These are phyloP conservation scores for Blastobotrys attinorum DNA, from an alignment of 805 yeast genomes.

Conservation along the genomic window DNA sequence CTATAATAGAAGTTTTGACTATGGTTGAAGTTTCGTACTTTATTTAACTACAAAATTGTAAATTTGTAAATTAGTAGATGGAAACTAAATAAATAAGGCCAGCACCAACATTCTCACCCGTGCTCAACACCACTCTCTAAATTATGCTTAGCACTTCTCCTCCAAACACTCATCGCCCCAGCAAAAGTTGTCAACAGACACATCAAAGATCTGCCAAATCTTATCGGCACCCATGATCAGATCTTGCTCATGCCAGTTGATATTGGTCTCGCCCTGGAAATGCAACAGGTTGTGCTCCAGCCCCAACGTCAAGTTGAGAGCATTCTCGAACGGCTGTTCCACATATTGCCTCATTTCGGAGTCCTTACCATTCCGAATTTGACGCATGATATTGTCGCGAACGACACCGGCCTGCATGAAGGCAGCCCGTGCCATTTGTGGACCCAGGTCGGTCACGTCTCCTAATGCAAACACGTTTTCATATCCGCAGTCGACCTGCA, in stretches of 20 bases:
- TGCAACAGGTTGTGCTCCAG: constrained; percentile 3
- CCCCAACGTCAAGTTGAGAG: constrained; percentile 8
- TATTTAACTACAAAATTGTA: too few species aligned
- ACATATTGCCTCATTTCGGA: constrained; percentile 2
- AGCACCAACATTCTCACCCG: too few species aligned
- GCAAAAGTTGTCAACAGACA: not conserved
- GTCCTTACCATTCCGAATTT: not conserved
- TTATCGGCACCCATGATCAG: not conserved
- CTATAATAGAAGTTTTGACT: too few species aligned
- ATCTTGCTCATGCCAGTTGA: not conserved
- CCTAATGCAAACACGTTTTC: constrained; percentile 8
- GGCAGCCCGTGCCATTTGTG: constrained; percentile 13
- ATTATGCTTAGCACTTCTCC: too few species aligned
- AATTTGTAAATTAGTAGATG: too few species aligned
- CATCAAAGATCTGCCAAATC: not conserved
- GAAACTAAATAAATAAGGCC: too few species aligned
- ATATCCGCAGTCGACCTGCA: not conserved
- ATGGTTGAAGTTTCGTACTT: too few species aligned
- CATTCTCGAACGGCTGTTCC: constrained; percentile 2
- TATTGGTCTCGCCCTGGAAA: not conserved
- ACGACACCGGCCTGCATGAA: constrained; percentile 7
- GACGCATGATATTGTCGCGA: constrained; percentile 4
- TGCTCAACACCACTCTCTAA: too few species aligned
- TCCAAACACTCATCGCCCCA: too few species aligned
- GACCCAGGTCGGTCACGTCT: constrained; percentile 8